phyloP scores from a whole-genome alignment of 495 filamentous ascomycete genomes.

The Lineolata rhizophorae region DNA sequence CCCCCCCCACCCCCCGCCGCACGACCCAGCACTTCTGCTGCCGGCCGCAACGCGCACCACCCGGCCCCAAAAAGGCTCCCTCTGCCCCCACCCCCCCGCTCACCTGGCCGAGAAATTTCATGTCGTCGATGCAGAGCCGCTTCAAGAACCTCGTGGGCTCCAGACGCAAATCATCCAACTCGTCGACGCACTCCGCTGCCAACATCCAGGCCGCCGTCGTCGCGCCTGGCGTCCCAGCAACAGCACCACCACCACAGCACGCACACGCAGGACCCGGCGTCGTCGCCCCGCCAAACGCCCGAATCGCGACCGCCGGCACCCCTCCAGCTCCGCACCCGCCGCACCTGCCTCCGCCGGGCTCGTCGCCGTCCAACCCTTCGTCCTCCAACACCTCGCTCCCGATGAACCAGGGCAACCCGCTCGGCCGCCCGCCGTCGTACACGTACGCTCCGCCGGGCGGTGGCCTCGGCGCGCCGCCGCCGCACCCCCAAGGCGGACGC shows the following conservation, averaged over 20 bases:
- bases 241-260: background rate
- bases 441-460: constrained; percentile 17
- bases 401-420: constrained; percentile 18
- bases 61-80: no score
- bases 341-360: no score
- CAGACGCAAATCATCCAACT: constrained; percentile 1
- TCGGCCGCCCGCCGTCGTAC: constrained; percentile 21
- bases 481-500: constrained; percentile 14
- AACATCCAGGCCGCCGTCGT: background rate
- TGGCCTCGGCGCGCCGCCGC: constrained; percentile 9
- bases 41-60: background rate
- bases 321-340: no score
- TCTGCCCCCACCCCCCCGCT: background rate
- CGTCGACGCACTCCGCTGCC: no score
- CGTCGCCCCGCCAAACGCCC: no score
- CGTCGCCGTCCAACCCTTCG: no score
- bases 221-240: background rate
- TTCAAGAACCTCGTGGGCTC: constrained; percentile 1
- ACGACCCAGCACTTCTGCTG: background rate
- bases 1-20: background rate
- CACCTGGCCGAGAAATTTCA: background rate
- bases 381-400: no score
- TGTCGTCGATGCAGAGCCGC: background rate
- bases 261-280: no score
- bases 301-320: no score